Percentiles rank a stretch among this genome's conserved stretches.
These are phyloP conservation scores for Globisporangium alternatum DNA, from an alignment of 352 stramenopile genomes.

Conservation along the genomic window DNA sequence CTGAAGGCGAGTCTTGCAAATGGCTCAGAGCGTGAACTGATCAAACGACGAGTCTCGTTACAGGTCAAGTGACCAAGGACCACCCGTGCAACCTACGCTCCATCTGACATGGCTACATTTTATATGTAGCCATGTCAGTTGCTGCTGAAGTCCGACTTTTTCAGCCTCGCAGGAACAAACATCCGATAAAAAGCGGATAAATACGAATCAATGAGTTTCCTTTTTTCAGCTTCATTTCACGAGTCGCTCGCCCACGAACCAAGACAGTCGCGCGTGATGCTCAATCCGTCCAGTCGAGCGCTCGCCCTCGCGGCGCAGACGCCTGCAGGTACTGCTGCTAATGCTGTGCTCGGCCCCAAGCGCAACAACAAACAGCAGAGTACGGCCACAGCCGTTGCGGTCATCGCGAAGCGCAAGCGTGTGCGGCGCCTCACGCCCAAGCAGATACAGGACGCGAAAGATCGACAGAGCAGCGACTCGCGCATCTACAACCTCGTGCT, in stretches of 20 bases:
- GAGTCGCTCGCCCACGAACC: background rate
- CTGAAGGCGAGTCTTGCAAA: too few species aligned
- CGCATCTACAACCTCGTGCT: slow-evolving; percentile 25
- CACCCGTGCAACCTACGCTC: too few species aligned
- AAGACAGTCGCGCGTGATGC: background rate
- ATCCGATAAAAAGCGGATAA: background rate
- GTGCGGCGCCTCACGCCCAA: background rate
- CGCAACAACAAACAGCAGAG: background rate
- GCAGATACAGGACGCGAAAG: background rate
- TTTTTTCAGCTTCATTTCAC: background rate
- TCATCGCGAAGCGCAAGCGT: slow-evolving; percentile 4
- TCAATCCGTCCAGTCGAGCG: background rate
- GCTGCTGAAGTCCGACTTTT: background rate
- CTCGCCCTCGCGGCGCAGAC: background rate
- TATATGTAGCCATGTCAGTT: too few species aligned
- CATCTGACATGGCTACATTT: too few species aligned
- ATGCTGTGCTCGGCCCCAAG: background rate
- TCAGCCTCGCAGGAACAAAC: background rate
- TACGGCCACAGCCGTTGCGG: background rate
- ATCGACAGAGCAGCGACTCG: slow-evolving; percentile 6
- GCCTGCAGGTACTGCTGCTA: background rate
- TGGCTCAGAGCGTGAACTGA: too few species aligned
- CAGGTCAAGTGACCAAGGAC: too few species aligned
- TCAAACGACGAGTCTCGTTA: too few species aligned
- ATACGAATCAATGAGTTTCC: background rate